A percentile compares a stretch with the other conserved stretches of the same genome.
Evolutionary conservation across 352 stramenopile species (phyloP).

Genomic region (Pythium phragmiticola): DNA sequence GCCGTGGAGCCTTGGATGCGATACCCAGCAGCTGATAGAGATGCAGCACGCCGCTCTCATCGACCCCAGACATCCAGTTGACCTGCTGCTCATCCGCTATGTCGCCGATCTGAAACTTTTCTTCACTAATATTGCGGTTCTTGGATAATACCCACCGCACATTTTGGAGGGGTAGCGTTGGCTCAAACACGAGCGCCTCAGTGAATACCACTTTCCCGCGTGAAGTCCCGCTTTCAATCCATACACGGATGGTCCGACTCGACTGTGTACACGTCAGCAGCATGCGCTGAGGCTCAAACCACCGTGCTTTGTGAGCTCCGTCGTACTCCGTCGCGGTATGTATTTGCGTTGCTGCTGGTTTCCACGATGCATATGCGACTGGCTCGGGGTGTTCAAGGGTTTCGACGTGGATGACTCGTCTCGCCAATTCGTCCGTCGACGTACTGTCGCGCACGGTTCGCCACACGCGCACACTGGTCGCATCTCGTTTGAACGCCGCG

Average conservation of each 20-base stretch:
- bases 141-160: conserved; percentile 81
- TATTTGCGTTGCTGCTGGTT: conserved; percentile 61
- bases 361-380: conserved; percentile 82
- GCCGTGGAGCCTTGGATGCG: conserved; percentile 26
- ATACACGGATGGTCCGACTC: conserved; percentile 54
- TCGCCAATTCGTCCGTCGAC: not conserved
- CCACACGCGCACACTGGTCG: conserved; percentile 53
- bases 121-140: conserved; percentile 78
- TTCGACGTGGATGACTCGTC: conserved; percentile 35
- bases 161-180: conserved; percentile 52
- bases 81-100: conserved; percentile 43
- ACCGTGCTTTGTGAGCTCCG: conserved; percentile 55
- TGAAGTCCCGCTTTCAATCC: conserved; percentile 41
- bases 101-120: conserved; percentile 57
- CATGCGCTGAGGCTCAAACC: conserved; percentile 71
- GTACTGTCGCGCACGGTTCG: conserved; percentile 36
- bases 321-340: conserved; percentile 54
- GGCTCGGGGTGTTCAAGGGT: conserved; percentile 52
- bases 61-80: conserved; percentile 78
- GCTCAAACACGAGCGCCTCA: conserved; percentile 49
- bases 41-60: conserved; percentile 59
- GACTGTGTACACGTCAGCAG: conserved; percentile 67
- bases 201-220: conserved; percentile 26
- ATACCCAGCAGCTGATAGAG: conserved; percentile 61
- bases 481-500: conserved; percentile 37